phyloP scores from a whole-genome alignment of 2,329 filamentous ascomycete genomes.

The Tolypocladium ovalisporum region DNA sequence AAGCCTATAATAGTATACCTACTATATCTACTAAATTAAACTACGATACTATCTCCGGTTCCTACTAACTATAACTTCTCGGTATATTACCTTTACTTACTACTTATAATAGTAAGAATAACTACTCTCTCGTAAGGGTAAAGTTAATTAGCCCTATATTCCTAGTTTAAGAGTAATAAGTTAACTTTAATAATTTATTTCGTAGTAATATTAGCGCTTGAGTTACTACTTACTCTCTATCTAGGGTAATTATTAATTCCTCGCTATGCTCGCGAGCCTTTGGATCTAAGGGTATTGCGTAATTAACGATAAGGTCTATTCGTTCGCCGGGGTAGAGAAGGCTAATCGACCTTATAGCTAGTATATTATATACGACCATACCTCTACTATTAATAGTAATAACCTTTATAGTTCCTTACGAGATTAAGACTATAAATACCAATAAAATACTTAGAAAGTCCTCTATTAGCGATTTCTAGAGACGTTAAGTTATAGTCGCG shows the following conservation, averaged over 20 bases:
- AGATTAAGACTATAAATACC: slow-evolving; percentile 1
- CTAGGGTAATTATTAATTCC: slow-evolving; percentile 4
- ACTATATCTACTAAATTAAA: slow-evolving; percentile 1
- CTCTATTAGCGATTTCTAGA: background rate
- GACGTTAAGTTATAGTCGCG: background rate
- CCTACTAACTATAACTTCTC: background rate
- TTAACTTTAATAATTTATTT: background rate
- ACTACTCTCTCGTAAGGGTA: slow-evolving; percentile 8
- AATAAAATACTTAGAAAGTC: slow-evolving; percentile 1
- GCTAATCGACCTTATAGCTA: slow-evolving; percentile 5
- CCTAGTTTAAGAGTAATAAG: background rate
- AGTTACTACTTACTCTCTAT: slow-evolving; percentile 5
- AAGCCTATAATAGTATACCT: background rate
- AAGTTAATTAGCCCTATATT: slow-evolving; percentile 11
- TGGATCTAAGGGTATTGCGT: background rate
- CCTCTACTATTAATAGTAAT: slow-evolving; percentile 10
- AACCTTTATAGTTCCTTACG: slow-evolving; percentile 4
- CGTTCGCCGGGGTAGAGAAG: slow-evolving; percentile 11
- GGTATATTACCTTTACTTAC: no score
- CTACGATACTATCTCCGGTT: background rate
- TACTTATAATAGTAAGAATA: slow-evolving; percentile 7
- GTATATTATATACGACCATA: slow-evolving; percentile 3
- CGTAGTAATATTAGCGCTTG: no score
- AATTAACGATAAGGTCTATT: slow-evolving; percentile 7
- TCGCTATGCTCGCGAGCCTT: background rate